A percentile compares a stretch with the other conserved stretches of the same genome.
Conservation (phyloP, 2,329 filamentous ascomycete species). For the Botrytis squamosa region DNA sequence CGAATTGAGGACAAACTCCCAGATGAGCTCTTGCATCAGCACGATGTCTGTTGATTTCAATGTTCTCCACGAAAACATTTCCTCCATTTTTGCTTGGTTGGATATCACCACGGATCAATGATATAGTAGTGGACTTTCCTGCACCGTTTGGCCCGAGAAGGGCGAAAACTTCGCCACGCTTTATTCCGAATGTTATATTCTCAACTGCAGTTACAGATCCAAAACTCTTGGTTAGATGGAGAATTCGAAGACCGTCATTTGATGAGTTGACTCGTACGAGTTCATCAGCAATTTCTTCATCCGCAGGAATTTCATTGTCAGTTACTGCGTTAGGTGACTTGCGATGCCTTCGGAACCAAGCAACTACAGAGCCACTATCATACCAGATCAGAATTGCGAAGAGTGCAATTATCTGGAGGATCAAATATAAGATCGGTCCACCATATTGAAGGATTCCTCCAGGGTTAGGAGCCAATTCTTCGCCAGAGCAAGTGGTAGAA, state of each 20-base stretch:
- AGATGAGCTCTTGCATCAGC: constrained; percentile 72
- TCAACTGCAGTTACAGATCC: constrained; percentile 77
- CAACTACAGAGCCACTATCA: constrained; percentile 70
- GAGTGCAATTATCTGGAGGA: constrained; percentile 68
- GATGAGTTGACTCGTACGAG: constrained; percentile 59
- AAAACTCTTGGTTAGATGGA: constrained; percentile 79
- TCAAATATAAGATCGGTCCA: constrained; percentile 79
- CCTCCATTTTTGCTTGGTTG: constrained; percentile 67
- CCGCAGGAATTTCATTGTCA: constrained; percentile 23
- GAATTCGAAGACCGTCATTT: constrained; percentile 60
- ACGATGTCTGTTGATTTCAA: constrained; percentile 70
- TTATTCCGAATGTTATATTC: constrained; percentile 80
- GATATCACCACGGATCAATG: constrained; percentile 84
- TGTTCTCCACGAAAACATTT: constrained; percentile 76
- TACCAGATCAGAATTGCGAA: constrained; percentile 75
- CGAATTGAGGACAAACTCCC: constrained; percentile 88
- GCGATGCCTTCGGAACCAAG: constrained; percentile 46
- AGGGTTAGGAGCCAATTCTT: constrained; percentile 64
- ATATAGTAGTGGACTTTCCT: constrained; percentile 88
- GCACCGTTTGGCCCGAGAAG: constrained; percentile 88
- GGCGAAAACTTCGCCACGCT: constrained; percentile 79
- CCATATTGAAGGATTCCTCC: constrained; percentile 73
- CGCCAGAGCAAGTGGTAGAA: constrained; percentile 69
- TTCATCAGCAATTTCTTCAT: constrained; percentile 62
- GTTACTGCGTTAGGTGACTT: constrained; percentile 24